Evolutionary conservation across 192 early-diverging fungal genomes (phyloP).

Genomic region (Rhizophlyctis rosea): DNA sequence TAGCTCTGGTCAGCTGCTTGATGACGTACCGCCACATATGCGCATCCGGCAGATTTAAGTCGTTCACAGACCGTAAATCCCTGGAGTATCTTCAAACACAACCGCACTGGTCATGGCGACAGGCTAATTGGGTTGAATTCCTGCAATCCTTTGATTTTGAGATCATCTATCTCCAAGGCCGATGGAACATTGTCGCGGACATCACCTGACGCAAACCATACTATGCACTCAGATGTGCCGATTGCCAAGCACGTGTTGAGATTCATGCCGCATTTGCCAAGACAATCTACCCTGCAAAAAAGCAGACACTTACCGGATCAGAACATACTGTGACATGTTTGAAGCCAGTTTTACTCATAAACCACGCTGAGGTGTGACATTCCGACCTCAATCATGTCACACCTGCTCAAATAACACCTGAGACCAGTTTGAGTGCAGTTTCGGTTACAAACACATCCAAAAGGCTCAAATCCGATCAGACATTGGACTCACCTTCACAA

Average conservation of each 20-base stretch:
- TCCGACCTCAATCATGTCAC: no score
- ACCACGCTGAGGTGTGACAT: no score
- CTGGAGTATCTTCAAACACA: slow-evolving; percentile 35
- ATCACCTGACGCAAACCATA: slow-evolving; percentile 16
- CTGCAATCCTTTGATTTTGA: slow-evolving; percentile 21
- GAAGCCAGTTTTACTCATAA: no score
- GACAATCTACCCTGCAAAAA: no score
- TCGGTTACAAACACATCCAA: no score
- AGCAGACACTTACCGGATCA: no score
- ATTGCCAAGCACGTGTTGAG: slow-evolving; percentile 1
- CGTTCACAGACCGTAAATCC: slow-evolving; percentile 32
- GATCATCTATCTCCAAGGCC: slow-evolving; percentile 24
- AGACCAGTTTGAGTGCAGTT: no score
- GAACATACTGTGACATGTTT: no score
- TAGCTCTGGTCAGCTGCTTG: slow-evolving; percentile 17
- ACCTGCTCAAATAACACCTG: no score
- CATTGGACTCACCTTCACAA: no score
- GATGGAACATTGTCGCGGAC: slow-evolving; percentile 34
- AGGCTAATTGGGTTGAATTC: slow-evolving; percentile 30
- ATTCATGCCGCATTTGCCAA: no score
- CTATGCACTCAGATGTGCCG: slow-evolving; percentile 5
- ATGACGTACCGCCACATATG: background rate
- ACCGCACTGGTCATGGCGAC: slow-evolving; percentile 23
- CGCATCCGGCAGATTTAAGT: background rate
- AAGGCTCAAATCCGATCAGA: no score